These are phyloP conservation scores for Cylindrotheca fusiformis DNA, from an alignment of 108 stramenopile genomes.

Conservation along the genomic window DNA sequence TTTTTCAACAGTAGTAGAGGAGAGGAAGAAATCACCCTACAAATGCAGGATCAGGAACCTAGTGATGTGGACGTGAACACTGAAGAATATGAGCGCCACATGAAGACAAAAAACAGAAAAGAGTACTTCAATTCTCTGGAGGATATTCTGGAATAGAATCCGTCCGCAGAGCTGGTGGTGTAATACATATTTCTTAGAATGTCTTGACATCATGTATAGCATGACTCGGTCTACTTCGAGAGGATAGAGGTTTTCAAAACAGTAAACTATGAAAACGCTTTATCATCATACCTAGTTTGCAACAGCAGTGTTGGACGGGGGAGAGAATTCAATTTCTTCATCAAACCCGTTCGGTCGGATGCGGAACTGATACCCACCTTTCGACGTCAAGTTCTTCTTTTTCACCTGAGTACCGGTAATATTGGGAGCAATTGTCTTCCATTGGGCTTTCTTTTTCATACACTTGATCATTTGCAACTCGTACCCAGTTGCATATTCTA, in stretches of 20 bases:
- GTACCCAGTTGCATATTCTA: constrained; percentile 32
- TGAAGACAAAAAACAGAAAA: constrained; percentile 11
- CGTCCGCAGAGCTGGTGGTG: too few relatives aligned
- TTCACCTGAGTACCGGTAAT: constrained; percentile 56
- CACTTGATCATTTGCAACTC: constrained; percentile 74
- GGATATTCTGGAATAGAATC: constrained; percentile 32
- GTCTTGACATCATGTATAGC: too few relatives aligned
- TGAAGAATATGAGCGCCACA: constrained; percentile 10
- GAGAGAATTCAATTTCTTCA: background rate
- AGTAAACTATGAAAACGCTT: too few relatives aligned
- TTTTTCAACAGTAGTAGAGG: too few relatives aligned
- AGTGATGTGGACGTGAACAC: constrained; percentile 7
- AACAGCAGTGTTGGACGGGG: background rate
- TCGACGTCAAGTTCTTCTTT: constrained; percentile 72
- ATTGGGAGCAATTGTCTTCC: constrained; percentile 63
- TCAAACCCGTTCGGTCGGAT: constrained; percentile 35
- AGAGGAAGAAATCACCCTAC: constrained; percentile 3
- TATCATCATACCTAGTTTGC: background rate
- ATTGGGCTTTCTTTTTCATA: constrained; percentile 35
- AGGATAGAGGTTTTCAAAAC: too few relatives aligned
- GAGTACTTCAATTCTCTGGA: constrained; percentile 27
- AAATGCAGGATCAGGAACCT: constrained; percentile 11
- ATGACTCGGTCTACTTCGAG: too few relatives aligned
- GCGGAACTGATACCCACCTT: constrained; percentile 70
- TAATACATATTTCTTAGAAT: too few relatives aligned